Evolutionary conservation across 805 yeast genomes (phyloP), one percentile per base, ranked within the genome.

Genomic region (Candida sithepensis): DNA sequence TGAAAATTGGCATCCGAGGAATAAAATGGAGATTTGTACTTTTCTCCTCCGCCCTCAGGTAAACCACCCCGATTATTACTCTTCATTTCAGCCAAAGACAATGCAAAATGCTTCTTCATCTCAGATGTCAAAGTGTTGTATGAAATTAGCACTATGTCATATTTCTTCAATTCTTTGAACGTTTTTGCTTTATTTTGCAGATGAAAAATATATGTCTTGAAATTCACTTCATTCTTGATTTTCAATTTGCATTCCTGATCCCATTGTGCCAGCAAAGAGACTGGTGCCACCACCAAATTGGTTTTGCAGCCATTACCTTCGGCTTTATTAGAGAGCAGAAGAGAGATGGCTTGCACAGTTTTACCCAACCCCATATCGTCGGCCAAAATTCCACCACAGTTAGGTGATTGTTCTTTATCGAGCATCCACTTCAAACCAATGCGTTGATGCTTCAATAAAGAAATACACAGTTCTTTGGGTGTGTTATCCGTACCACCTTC

Each of bases 331-430:
- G 79, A 70, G 46, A 84, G 58, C 46, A 86, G 78, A 39, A 87
- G 60, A 0, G 84, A 78, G 19, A 85, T 66, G 1, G 87, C 75
- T 56, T 85, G 91, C 28, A 84, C 75, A 0, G 94, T 86, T 62
- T 86, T 86, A 47, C 90, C 89, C 19, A 86, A 67, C 8, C 94
- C 94, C 94, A 85, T 85, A 71, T 84, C 91, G 64, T 86, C 94
- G 1, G 90, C 90, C 13, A 86, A 65, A 10, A 85, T 81, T 6
- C 91, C 87, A 18, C 92, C 92, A 54, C 68, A 70, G 39, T 77
- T 74, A 32, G 65, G 68, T 3, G 82, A 75, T 14, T 71, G 65
- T 58, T 92, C 98, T 71, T 81, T 82, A 40, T 80, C 71, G 43
- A 78, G 63, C 56, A 92, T 66, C 97, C 98, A 92, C 7, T 82